These are phyloP conservation scores for Tetradesmus obliquus DNA, from an alignment of 139 green algal genomes.

Conservation along the genomic window DNA sequence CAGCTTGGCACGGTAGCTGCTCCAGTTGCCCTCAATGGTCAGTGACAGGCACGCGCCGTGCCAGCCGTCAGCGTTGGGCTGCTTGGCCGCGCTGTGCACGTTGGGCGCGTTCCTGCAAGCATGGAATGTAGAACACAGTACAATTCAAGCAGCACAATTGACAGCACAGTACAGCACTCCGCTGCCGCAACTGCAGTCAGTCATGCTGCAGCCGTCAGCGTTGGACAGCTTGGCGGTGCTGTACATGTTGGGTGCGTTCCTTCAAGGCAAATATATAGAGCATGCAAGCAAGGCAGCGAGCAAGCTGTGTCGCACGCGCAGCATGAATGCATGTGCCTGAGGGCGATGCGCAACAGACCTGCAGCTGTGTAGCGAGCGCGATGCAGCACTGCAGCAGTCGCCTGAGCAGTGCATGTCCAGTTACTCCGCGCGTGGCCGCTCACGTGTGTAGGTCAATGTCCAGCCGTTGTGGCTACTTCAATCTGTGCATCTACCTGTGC, in stretches of 20 bases:
- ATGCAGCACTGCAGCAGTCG: too few relatives aligned
- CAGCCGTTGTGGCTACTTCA: constrained; percentile 52
- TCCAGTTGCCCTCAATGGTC: constrained; percentile 92
- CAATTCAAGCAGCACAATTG: not conserved
- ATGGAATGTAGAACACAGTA: not conserved
- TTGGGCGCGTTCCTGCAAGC: constrained; percentile 89
- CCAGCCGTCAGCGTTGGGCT: constrained; percentile 84
- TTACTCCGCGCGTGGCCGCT: not conserved
- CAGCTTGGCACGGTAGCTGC: constrained; percentile 83
- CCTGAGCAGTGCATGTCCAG: too few relatives aligned
- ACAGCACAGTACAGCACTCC: too few relatives aligned
- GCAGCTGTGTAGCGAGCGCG: too few relatives aligned
- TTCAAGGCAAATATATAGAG: not conserved
- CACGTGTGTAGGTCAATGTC: constrained; percentile 95
- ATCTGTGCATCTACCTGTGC: too few relatives aligned
- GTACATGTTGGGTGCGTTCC: constrained; percentile 76
- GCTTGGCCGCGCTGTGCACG: constrained; percentile 80
- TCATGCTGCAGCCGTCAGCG: constrained; percentile 65
- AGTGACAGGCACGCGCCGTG: constrained; percentile 82
- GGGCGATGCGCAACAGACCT: too few relatives aligned
- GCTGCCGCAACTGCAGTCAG: not conserved
- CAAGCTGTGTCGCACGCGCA: too few relatives aligned
- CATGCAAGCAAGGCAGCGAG: too few relatives aligned
- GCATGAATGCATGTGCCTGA: too few relatives aligned
- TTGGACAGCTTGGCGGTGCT: constrained; percentile 77